phyloP scores from a whole-genome alignment of 345 rosid genomes.

The Salix koriyanagi region DNA sequence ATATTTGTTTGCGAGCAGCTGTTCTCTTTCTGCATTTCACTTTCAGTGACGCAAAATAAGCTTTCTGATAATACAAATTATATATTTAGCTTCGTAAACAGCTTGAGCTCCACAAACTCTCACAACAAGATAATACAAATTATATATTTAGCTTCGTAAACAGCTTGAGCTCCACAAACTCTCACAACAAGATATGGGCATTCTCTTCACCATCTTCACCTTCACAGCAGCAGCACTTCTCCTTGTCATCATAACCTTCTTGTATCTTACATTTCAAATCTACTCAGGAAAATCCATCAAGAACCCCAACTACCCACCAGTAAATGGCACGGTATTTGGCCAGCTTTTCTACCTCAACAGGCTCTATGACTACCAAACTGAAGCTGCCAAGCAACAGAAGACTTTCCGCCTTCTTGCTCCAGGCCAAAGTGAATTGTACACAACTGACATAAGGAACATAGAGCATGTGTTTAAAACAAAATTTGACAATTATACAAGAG shows the following conservation, averaged over 20 bases:
- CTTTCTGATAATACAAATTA: no score
- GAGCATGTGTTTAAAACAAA: conserved; percentile 57
- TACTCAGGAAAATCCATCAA: conserved; percentile 47
- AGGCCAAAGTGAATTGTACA: conserved; percentile 39
- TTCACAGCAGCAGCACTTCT: conserved; percentile 19
- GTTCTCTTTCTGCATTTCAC: no score
- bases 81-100: no score
- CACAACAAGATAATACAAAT: background rate
- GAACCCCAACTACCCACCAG: conserved; percentile 45
- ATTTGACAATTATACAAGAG: conserved; percentile 53
- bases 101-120: background rate
- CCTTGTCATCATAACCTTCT: conserved; percentile 15
- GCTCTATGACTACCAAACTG: conserved; percentile 54
- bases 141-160: no score
- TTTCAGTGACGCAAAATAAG: no score
- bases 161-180: background rate
- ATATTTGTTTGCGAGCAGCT: no score
- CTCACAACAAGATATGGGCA: conserved; percentile 12
- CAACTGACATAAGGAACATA: conserved; percentile 56
- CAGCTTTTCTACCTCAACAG: conserved; percentile 39
- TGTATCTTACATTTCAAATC: conserved; percentile 27
- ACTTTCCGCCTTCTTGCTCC: conserved; percentile 55
- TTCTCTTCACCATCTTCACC: conserved; percentile 21
- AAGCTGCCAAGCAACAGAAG: conserved; percentile 35
- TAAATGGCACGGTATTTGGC: conserved; percentile 46